These are phyloP conservation scores for Ganoderma lucidum DNA, from an alignment of 1,284 basidiomycete genomes.

Conservation along the genomic window DNA sequence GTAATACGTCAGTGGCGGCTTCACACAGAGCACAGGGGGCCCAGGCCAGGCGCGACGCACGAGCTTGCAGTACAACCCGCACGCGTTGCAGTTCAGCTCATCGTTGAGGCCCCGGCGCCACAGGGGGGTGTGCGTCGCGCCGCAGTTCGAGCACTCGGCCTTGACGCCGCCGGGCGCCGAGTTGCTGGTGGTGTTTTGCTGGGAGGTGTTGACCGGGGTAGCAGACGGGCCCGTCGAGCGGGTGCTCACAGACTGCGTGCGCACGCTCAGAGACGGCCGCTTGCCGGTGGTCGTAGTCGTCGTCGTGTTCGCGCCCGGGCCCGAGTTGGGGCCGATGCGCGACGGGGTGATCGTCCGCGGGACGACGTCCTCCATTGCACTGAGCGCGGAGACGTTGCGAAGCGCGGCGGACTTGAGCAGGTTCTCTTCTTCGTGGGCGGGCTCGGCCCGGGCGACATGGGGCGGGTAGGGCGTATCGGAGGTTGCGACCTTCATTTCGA, in stretches of 20 bases:
- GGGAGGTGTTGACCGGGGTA: conserved; percentile 61
- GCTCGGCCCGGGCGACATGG: conserved; percentile 35
- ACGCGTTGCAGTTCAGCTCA: conserved; percentile 86
- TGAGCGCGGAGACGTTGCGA: conserved; percentile 47
- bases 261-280: conserved; percentile 65
- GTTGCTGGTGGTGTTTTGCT: conserved; percentile 41
- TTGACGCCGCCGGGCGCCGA: conserved; percentile 80
- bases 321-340: conserved; percentile 57
- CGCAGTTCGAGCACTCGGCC: conserved; percentile 85
- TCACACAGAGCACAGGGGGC: conserved; percentile 1
- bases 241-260: conserved; percentile 50
- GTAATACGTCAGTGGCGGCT: conserved; percentile 24
- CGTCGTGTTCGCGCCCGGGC: conserved; percentile 49
- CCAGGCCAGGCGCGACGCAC: conserved; percentile 49
- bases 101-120: conserved; percentile 85
- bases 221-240: conserved; percentile 67
- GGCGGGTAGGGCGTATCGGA: conserved; percentile 40
- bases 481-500: conserved; percentile 47
- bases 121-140: conserved; percentile 83
- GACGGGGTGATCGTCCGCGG: conserved; percentile 60
- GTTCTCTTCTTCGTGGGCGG: conserved; percentile 38
- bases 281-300: conserved; percentile 41
- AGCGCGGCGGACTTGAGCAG: conserved; percentile 44
- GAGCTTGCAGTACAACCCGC: conserved; percentile 81
- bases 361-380: conserved; percentile 48